Conservation (phyloP, 78 protist genomes). For the Tieghemostelium lacteum region DNA sequence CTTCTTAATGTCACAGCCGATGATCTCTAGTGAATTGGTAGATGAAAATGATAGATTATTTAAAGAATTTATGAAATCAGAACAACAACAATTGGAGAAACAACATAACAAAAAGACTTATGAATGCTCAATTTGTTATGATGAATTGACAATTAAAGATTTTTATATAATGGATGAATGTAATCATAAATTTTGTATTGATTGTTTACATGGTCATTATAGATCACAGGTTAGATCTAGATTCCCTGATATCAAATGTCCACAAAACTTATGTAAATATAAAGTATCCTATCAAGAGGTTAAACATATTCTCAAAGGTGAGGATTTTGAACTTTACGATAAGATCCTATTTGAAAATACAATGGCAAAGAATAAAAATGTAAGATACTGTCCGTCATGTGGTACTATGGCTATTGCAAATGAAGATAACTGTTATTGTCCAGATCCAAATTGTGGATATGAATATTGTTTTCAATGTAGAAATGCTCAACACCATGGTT, state of each 20-base stretch:
- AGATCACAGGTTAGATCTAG: slow-evolving; percentile 14
- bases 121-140: slow-evolving; percentile 38
- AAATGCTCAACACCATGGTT: neutral
- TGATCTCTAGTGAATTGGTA: slow-evolving; percentile 7
- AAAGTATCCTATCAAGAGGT: slow-evolving; percentile 28
- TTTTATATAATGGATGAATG: slow-evolving; percentile 72
- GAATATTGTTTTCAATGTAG: slow-evolving; percentile 44
- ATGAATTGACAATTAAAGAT: slow-evolving; percentile 22
- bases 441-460: slow-evolving; percentile 1
- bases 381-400: slow-evolving; percentile 32
- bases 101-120: neutral
- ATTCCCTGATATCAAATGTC: slow-evolving; percentile 36
- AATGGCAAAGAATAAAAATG: slow-evolving; percentile 2
- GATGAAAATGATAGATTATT: slow-evolving; percentile 47
- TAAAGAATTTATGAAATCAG: slow-evolving; percentile 16
- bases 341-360: neutral
- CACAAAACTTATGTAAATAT: slow-evolving; percentile 9
- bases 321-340: slow-evolving; percentile 26
- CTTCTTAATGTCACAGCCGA: neutral
- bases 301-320: slow-evolving; percentile 10
- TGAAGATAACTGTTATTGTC: neutral
- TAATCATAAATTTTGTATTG: slow-evolving; percentile 49
- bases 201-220: slow-evolving; percentile 6
- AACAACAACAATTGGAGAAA: neutral
- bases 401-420: neutral